Base-by-base conservation (phyloP, 768 basidiomycete genomes). In the Chalciporus sphaerocephalus region DNA sequence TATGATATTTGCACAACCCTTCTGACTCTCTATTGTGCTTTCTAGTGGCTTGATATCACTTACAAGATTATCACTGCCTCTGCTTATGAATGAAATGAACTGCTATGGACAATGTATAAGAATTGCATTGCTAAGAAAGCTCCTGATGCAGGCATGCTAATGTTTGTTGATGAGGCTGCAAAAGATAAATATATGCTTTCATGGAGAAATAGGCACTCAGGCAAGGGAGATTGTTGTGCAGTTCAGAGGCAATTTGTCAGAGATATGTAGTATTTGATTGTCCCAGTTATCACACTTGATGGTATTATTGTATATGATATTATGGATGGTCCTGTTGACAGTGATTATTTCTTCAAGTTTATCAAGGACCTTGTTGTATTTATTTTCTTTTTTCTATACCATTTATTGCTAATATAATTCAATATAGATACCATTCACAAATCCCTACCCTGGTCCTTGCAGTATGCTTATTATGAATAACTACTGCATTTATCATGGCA, bases 391-490 rank as follows among this genome's bases (percentile, higher is more conserved):
- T 8, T n/a, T 7, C 13, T n/a, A n/a, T n/a, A n/a, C n/a, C n/a
- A n/a, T n/a, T n/a, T n/a, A n/a, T n/a, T n/a, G n/a, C n/a, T n/a
- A n/a, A n/a, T n/a, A n/a, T n/a, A n/a, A n/a, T n/a, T n/a, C n/a
- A n/a, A n/a, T 25, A 12, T 40, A 27, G 38, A 40, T 40, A 25
- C 38, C 38, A 1, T 22, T 25, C 17, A 40, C 38, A 4, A 40
- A 4, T 9, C 38, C 38, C 11, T 52, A 52, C 17, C 51, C 47
- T 37, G 47, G 47, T 24, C 42, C 41, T 4, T 42, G 43, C 6
- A 55, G 56, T 46, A 48, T 66, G 1, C 38, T 64, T 3, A 16
- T 65, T 1, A 54, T 62, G 25, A 52, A 65, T 17, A 66, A 61
- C 30, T 58, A 54, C 18, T n/a, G 24, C 4, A 64, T 62, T 18